A percentile compares a stretch with the other conserved stretches of the same genome.
Conservation (phyloP, 2,329 filamentous ascomycete species). For the Calonectria pteridis region DNA sequence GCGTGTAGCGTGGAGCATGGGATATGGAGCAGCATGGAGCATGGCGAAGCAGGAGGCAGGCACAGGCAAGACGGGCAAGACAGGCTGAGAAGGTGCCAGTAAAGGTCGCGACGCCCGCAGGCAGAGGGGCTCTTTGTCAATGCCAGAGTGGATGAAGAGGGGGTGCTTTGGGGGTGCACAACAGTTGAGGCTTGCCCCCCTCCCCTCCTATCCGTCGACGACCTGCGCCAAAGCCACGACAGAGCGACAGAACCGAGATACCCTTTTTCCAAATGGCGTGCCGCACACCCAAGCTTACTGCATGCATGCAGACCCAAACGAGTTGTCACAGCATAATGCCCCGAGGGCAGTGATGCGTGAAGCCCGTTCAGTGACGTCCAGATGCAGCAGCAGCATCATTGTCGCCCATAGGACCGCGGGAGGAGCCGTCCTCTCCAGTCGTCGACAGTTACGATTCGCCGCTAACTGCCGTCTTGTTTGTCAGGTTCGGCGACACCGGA, state of each 20-base stretch:
- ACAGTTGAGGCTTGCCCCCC: neutral
- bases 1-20: neutral
- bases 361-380: constrained; percentile 18
- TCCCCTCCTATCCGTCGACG: neutral
- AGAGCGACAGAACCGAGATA: neutral
- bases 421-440: neutral
- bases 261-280: constrained; percentile 1
- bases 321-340: constrained; percentile 5
- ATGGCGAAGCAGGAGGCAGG: constrained; percentile 14
- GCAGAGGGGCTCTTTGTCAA: neutral
- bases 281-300: neutral
- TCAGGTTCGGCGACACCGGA: neutral
- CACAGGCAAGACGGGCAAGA: neutral
- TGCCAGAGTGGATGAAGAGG: neutral
- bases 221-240: neutral
- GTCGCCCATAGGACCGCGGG: neutral
- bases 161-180: neutral
- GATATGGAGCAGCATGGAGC: neutral
- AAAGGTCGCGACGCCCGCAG: neutral
- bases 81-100: constrained; percentile 6
- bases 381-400: constrained; percentile 14
- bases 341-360: constrained; percentile 4
- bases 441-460: neutral
- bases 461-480: constrained; percentile 15
- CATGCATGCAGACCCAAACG: constrained; percentile 16